These are phyloP conservation scores for Colletotrichum sp. DNA, from an alignment of 2,329 filamentous ascomycete genomes.

Conservation along the genomic window DNA sequence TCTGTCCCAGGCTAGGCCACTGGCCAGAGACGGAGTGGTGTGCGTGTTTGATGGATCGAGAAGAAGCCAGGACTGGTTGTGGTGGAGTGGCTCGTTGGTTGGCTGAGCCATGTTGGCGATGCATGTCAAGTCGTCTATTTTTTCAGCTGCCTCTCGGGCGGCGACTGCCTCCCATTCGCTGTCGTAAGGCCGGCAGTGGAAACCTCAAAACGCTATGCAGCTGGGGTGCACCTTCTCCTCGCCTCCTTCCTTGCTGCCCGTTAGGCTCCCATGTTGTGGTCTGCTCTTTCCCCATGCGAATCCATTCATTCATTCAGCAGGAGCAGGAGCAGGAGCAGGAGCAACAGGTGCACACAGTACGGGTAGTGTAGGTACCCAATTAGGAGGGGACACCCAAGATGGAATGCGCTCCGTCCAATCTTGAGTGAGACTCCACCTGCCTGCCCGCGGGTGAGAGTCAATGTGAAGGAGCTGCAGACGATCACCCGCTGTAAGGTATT, in stretches of 20 bases:
- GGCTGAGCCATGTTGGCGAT: neutral
- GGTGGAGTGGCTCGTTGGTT: neutral
- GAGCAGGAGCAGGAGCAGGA: neutral
- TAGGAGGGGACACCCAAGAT: neutral
- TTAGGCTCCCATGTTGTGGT: neutral
- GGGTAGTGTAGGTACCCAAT: neutral
- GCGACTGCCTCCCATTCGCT: neutral
- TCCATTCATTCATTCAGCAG: neutral
- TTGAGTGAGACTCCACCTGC: neutral
- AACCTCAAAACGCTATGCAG: neutral
- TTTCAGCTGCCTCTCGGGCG: constrained; percentile 4
- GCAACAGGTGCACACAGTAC: neutral
- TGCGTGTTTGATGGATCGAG: neutral
- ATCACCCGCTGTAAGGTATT: neutral
- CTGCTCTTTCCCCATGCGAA: neutral
- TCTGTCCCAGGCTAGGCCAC: neutral
- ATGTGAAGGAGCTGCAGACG: neutral
- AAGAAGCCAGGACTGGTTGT: neutral
- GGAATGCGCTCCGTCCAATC: neutral
- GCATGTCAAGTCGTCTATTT: neutral
- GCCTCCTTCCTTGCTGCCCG: neutral
- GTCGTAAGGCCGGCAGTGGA: neutral
- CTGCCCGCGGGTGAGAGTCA: neutral
- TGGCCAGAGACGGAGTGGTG: neutral
- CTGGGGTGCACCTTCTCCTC: neutral